A percentile compares a stretch with the other conserved stretches of the same genome.
Conservation (phyloP, 129 eudicot species). For the Erigeron canadensis region DNA sequence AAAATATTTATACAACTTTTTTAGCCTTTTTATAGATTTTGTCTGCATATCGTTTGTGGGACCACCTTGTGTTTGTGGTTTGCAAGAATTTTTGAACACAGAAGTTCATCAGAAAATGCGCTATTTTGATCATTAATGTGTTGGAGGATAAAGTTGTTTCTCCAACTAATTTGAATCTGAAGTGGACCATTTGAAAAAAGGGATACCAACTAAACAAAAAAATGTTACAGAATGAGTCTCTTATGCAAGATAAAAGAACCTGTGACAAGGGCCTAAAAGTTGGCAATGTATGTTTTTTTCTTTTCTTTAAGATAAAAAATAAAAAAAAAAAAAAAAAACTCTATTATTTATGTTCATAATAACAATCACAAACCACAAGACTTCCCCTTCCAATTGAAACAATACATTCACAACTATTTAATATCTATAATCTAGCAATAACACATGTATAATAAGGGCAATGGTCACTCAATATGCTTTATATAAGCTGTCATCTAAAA, state of each 20-base stretch:
- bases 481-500: slow-evolving; percentile 28
- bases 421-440: slow-evolving; percentile 1
- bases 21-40: neutral
- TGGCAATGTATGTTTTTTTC: neutral
- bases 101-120: neutral
- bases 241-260: slow-evolving; percentile 12
- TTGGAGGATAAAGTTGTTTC: neutral
- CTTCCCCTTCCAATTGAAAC: neutral
- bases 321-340: neutral
- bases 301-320: neutral
- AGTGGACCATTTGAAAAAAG: slow-evolving; percentile 13
- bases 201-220: neutral
- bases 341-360: slow-evolving; percentile 19
- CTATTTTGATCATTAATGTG: neutral
- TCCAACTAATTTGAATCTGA: neutral
- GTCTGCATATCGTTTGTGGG: too few species aligned
- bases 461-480: neutral
- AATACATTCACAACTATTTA: neutral
- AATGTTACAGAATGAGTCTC: neutral
- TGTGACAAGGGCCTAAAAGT: neutral
- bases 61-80: neutral
- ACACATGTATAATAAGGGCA: slow-evolving; percentile 14
- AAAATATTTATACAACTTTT: neutral
- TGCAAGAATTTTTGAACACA: neutral
- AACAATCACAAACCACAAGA: slow-evolving; percentile 2